Percentiles rank a stretch among this genome's conserved stretches.
phyloP scores from a whole-genome alignment of 2,329 filamentous ascomycete genomes.

The Verticillium klebahnii region DNA sequence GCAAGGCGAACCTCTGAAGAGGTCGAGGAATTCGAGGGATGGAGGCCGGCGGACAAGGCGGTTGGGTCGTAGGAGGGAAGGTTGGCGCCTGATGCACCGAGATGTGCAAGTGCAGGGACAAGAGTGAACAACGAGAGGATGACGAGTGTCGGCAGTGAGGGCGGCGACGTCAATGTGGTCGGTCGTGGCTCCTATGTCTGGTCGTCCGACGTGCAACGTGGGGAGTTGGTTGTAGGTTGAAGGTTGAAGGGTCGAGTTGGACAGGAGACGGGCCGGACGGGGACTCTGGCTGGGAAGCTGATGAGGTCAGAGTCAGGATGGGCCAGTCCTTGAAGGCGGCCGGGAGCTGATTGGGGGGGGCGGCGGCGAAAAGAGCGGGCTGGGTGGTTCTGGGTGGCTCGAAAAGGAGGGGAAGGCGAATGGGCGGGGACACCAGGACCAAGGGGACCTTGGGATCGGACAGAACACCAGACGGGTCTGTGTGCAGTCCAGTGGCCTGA shows the following conservation, averaged over 20 bases:
- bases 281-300: background rate
- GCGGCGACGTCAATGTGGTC: background rate
- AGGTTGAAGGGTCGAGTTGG: background rate
- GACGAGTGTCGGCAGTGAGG: background rate
- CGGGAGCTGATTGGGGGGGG: constrained; percentile 1
- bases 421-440: background rate
- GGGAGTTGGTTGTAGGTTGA: background rate
- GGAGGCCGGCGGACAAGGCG: constrained; percentile 8
- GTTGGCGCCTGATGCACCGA: background rate
- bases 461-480: constrained; percentile 1
- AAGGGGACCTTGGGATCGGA: background rate
- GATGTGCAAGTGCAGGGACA: constrained; percentile 1
- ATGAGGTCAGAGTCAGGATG: constrained; percentile 4
- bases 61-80: background rate
- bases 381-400: constrained; percentile 1
- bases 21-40: constrained; percentile 5
- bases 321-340: background rate
- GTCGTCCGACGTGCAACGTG: background rate
- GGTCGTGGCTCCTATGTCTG: constrained; percentile 8
- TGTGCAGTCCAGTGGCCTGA: constrained; percentile 2
- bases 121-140: constrained; percentile 1
- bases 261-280: constrained; percentile 2
- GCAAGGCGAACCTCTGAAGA: constrained; percentile 1
- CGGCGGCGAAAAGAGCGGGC: constrained; percentile 1
- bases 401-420: constrained; percentile 3